Evolutionary conservation across 345 rosid genomes (phyloP).

Genomic region (Cardamine chenopodiifolia): DNA sequence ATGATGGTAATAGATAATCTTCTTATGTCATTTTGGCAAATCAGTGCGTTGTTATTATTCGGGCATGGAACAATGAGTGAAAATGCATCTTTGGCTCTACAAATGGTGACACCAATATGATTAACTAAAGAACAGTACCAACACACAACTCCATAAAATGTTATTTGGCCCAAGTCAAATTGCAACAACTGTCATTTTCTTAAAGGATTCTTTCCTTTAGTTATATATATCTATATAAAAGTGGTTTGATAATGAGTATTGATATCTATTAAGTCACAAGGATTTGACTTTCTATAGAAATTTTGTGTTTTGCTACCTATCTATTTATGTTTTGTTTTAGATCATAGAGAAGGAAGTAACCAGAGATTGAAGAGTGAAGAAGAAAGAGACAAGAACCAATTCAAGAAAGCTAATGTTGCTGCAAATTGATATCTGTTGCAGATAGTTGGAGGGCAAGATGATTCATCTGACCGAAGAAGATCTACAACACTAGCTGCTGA

Average conservation of each 20-base stretch:
- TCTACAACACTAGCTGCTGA: constrained; percentile 82
- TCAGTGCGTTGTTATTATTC: background rate
- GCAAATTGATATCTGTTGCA: constrained; percentile 80
- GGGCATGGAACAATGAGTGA: constrained; percentile 1
- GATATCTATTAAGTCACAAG: constrained; percentile 17
- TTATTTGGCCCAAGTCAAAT: background rate
- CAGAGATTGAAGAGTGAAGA: constrained; percentile 87
- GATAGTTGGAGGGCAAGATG: constrained; percentile 54
- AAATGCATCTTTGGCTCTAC: background rate
- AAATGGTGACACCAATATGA: background rate
- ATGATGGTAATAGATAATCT: background rate
- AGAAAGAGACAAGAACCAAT: constrained; percentile 75
- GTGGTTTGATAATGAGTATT: background rate
- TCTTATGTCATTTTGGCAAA: constrained; percentile 3
- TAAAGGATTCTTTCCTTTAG: background rate
- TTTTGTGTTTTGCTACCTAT: constrained; percentile 34
- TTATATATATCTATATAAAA: background rate
- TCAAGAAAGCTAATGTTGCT: constrained; percentile 85
- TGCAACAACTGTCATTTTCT: background rate
- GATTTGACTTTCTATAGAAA: constrained; percentile 13
- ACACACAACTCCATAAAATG: background rate
- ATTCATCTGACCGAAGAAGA: constrained; percentile 48
- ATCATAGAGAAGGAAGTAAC: constrained; percentile 70
- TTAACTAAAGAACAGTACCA: background rate
- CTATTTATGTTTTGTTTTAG: constrained; percentile 14